Percentiles rank a stretch among this genome's conserved stretches.
These are phyloP conservation scores for Ogataea thermomethanolica DNA, from an alignment of 805 yeast species.

Conservation along the genomic window DNA sequence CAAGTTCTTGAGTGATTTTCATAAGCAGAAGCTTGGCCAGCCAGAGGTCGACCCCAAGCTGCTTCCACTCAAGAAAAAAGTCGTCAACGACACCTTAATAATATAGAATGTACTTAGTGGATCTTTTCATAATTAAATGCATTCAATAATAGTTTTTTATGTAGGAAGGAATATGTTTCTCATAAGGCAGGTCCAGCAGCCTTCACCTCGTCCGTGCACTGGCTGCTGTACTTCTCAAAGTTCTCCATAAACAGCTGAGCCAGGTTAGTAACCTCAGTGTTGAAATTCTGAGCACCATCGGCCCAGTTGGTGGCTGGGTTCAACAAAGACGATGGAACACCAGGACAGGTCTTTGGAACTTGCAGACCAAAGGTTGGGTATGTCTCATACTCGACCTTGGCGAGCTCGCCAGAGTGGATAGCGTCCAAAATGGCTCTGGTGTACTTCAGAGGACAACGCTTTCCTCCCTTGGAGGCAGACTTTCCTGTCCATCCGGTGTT, in stretches of 20 bases:
- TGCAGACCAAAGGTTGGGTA: conserved; percentile 84
- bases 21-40: conserved; percentile 10
- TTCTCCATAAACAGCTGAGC: conserved; percentile 80
- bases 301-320: conserved; percentile 86
- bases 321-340: conserved; percentile 79
- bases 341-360: conserved; percentile 77
- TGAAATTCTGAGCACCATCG: conserved; percentile 51
- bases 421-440: conserved; percentile 95
- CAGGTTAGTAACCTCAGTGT: conserved; percentile 55
- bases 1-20: conserved; percentile 31
- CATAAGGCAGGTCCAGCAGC: conserved; percentile 84
- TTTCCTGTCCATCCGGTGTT: conserved; percentile 99
- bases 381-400: conserved; percentile 74
- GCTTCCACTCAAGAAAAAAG: conserved; percentile 14
- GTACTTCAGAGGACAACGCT: conserved; percentile 96
- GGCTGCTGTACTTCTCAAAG: conserved; percentile 78
- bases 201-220: conserved; percentile 79
- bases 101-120: no score
- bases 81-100: conserved; percentile 18
- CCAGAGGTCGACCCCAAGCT: conserved; percentile 6
- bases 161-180: conserved; percentile 5
- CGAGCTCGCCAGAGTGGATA: conserved; percentile 86
- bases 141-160: conserved; percentile 3
- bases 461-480: conserved; percentile 88
- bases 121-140: background rate